phyloP scores from a whole-genome alignment of 1,139 yeast species.

The Kodamaea derodonti region DNA sequence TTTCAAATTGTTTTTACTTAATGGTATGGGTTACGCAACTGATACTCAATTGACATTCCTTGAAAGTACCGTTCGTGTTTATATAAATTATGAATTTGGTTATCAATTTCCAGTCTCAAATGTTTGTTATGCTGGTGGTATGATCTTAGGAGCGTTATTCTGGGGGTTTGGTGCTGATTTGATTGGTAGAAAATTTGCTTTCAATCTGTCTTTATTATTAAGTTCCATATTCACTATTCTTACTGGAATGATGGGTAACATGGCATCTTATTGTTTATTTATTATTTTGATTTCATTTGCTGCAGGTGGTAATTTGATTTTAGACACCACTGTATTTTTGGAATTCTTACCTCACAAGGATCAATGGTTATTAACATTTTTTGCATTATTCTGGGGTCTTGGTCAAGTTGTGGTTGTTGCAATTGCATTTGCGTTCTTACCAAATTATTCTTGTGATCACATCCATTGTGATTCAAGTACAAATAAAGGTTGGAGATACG shows the following conservation, averaged over 20 bases:
- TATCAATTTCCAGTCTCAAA: constrained; percentile 26
- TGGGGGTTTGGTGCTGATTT: constrained; percentile 20
- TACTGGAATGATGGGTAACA: constrained; percentile 27
- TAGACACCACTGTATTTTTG: constrained; percentile 25
- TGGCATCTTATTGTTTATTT: constrained; percentile 24
- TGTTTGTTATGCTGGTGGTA: constrained; percentile 34
- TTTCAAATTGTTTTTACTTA: constrained; percentile 34
- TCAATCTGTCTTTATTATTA: constrained; percentile 31
- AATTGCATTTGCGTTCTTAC: constrained; percentile 31
- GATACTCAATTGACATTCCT: constrained; percentile 52
- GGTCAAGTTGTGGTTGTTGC: constrained; percentile 31
- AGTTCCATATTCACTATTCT: constrained; percentile 20
- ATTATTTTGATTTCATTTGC: constrained; percentile 20
- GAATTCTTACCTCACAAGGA: constrained; percentile 23
- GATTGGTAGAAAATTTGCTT: constrained; percentile 25
- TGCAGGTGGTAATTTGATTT: constrained; percentile 29
- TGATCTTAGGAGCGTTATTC: constrained; percentile 49
- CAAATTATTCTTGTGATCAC: constrained; percentile 22
- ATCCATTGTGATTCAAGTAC: constrained; percentile 24
- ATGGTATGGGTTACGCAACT: constrained; percentile 63
- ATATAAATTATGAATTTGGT: constrained; percentile 40
- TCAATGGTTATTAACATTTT: constrained; percentile 35
- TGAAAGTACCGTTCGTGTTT: constrained; percentile 34
- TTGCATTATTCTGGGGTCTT: constrained; percentile 35
- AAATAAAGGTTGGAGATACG: constrained; percentile 36